A percentile compares a stretch with the other conserved stretches of the same genome.
Conservation (phyloP, 2,329 filamentous ascomycete genomes). For the Teratosphaeria zuluensis region DNA sequence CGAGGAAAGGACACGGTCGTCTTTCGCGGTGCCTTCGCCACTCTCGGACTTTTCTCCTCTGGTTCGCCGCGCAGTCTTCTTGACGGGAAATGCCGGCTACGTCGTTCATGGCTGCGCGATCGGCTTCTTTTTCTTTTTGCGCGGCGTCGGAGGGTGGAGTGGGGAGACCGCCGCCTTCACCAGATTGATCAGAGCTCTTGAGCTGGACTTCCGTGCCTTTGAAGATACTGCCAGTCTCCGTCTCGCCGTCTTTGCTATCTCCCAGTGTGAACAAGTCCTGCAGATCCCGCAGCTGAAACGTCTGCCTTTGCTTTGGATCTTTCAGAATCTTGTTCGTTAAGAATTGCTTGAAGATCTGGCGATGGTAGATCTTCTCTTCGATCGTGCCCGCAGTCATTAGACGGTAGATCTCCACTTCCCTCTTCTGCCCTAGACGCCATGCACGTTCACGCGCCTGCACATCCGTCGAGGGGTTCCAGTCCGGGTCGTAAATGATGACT, state of each 20-base stretch:
- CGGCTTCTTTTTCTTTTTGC: conserved; percentile 5
- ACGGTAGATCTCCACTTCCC: conserved; percentile 89
- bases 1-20: conserved; percentile 74
- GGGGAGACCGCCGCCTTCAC: conserved; percentile 16
- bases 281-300: conserved; percentile 79
- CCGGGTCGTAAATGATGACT: conserved; percentile 96
- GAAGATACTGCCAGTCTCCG: conserved; percentile 80
- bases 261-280: conserved; percentile 84
- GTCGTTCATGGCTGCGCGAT: conserved; percentile 12
- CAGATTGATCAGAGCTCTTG: conserved; percentile 27
- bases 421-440: conserved; percentile 91
- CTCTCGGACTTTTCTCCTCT: conserved; percentile 13
- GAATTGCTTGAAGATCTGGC: conserved; percentile 98
- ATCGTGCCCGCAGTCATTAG: conserved; percentile 98
- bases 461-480: conserved; percentile 97
- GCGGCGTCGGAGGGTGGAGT: conserved; percentile 21
- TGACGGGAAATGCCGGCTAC: conserved; percentile 35
- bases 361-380: conserved; percentile 97
- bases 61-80: conserved; percentile 32
- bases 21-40: conserved; percentile 28
- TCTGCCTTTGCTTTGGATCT: conserved; percentile 86
- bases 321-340: conserved; percentile 91
- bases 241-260: conserved; percentile 52
- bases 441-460: conserved; percentile 90
- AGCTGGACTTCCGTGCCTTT: conserved; percentile 73